A percentile compares a stretch with the other conserved stretches of the same genome.
Conservation (phyloP, 192 early-diverging fungal species). For the Coemansia sp. region DNA sequence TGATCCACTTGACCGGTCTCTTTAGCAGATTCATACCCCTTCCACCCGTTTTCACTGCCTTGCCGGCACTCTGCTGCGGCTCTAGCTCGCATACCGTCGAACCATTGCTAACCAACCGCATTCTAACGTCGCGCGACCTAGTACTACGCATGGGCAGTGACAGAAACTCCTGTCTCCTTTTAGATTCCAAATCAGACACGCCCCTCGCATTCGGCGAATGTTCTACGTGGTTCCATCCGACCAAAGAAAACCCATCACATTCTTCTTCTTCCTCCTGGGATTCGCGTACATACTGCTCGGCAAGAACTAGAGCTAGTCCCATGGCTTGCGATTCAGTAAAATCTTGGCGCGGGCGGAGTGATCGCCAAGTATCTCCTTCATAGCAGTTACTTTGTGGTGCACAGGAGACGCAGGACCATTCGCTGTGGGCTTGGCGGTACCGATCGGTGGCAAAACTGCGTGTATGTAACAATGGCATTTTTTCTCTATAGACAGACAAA, state of each 20-base stretch:
- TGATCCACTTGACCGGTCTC: conserved; percentile 1
- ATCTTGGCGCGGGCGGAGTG: background rate
- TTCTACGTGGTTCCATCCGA: conserved; percentile 1
- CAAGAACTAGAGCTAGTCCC: conserved; percentile 30
- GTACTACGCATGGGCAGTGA: conserved; percentile 28
- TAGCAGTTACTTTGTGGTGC: conserved; percentile 16
- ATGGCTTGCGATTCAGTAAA: conserved; percentile 32
- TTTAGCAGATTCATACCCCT: background rate
- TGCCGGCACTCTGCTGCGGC: background rate
- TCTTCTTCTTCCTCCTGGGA: background rate
- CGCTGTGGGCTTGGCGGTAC: conserved; percentile 9
- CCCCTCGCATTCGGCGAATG: conserved; percentile 3
- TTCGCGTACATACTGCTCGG: conserved; percentile 34
- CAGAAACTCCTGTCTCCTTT: conserved; percentile 4
- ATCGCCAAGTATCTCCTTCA: conserved; percentile 9
- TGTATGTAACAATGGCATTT: conserved; percentile 1
- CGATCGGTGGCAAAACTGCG: background rate
- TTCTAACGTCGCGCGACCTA: conserved; percentile 10
- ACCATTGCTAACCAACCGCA: conserved; percentile 23
- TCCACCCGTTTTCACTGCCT: background rate
- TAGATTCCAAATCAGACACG: background rate
- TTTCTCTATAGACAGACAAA: background rate
- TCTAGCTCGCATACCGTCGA: conserved; percentile 17
- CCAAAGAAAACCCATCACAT: conserved; percentile 1
- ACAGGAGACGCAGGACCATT: conserved; percentile 18